phyloP scores from a whole-genome alignment of 1,139 yeast genomes.

The Meyerozyma guilliermondii region DNA sequence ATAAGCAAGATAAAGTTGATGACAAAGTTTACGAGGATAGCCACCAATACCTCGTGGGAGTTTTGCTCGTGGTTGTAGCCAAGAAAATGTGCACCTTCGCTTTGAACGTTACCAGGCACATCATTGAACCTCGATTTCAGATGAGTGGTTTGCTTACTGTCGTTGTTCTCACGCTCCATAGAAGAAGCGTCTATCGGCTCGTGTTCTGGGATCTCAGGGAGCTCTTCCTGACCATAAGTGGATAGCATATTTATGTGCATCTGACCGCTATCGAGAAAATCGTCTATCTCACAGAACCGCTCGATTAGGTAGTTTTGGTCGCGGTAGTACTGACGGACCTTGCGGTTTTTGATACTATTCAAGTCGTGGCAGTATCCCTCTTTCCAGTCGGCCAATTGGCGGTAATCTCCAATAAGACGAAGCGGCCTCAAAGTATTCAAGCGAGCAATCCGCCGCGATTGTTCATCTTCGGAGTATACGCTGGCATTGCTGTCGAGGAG shows the following conservation, averaged over 20 bases:
- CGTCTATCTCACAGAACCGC: conserved; percentile 57
- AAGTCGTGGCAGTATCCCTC: conserved; percentile 20
- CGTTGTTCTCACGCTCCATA: conserved; percentile 4
- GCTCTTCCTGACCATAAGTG: conserved; percentile 46
- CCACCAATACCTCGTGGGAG: conserved; percentile 44
- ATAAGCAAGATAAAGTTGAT: conserved; percentile 55
- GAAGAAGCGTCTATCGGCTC: conserved; percentile 5
- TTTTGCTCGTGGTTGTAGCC: conserved; percentile 45
- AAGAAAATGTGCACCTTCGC: conserved; percentile 49
- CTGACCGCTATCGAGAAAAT: conserved; percentile 62
- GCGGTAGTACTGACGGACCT: conserved; percentile 32
- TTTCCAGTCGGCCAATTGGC: conserved; percentile 47
- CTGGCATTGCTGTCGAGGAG: conserved; percentile 14
- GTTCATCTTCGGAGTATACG: conserved; percentile 17
- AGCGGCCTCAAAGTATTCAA: conserved; percentile 48
- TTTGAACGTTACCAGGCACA: conserved; percentile 56
- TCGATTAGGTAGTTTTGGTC: conserved; percentile 58
- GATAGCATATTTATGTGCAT: conserved; percentile 60
- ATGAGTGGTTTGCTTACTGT: conserved; percentile 7
- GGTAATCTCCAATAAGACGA: conserved; percentile 50
- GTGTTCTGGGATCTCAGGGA: conserved; percentile 10
- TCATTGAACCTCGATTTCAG: conserved; percentile 33
- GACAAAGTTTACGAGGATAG: conserved; percentile 61
- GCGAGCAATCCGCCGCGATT: conserved; percentile 20
- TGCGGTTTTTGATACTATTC: conserved; percentile 17